Conservation (phyloP, 371 early-diverging fungal species). For the Actinomortierella ambigua region DNA sequence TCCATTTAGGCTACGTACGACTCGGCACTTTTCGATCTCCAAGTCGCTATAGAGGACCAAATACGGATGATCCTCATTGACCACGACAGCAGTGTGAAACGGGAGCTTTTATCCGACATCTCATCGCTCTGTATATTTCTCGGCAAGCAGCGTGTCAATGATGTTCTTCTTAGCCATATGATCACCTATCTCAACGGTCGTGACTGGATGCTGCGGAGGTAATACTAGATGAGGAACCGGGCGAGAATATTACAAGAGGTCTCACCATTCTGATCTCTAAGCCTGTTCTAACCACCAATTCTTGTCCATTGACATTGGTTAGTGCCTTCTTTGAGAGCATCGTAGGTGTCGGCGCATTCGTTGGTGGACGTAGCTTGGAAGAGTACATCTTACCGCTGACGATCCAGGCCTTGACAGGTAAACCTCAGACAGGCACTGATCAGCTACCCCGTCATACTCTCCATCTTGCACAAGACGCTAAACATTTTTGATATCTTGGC, state of each 20-base stretch:
- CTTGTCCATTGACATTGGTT: not conserved
- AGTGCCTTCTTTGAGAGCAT: slow-evolving; percentile 92
- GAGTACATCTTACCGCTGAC: slow-evolving; percentile 94
- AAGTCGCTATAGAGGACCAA: slow-evolving; percentile 76
- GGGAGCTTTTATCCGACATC: slow-evolving; percentile 78
- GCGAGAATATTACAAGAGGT: too few relatives aligned
- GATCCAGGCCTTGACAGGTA: slow-evolving; percentile 88
- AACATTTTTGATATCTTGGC: not conserved
- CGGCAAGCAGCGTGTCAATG: slow-evolving; percentile 83
- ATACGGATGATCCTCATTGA: slow-evolving; percentile 74
- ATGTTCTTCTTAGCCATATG: slow-evolving; percentile 87
- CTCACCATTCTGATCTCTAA: not conserved
- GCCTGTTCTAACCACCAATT: not conserved
- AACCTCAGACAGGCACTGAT: not conserved
- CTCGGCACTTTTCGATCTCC: slow-evolving; percentile 71
- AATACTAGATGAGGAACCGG: too few relatives aligned
- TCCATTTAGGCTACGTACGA: slow-evolving; percentile 71
- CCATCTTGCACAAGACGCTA: not conserved
- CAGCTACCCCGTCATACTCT: not conserved
- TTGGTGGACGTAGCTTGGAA: slow-evolving; percentile 84
- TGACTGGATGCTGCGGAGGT: slow-evolving; percentile 91
- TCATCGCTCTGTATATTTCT: slow-evolving; percentile 84
- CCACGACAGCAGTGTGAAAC: slow-evolving; percentile 70
- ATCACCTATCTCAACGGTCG: slow-evolving; percentile 94
- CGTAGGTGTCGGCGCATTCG: slow-evolving; percentile 87